These are phyloP conservation scores for Trichophyton benhamiae DNA, from an alignment of 2,329 filamentous ascomycete genomes.

Conservation along the genomic window DNA sequence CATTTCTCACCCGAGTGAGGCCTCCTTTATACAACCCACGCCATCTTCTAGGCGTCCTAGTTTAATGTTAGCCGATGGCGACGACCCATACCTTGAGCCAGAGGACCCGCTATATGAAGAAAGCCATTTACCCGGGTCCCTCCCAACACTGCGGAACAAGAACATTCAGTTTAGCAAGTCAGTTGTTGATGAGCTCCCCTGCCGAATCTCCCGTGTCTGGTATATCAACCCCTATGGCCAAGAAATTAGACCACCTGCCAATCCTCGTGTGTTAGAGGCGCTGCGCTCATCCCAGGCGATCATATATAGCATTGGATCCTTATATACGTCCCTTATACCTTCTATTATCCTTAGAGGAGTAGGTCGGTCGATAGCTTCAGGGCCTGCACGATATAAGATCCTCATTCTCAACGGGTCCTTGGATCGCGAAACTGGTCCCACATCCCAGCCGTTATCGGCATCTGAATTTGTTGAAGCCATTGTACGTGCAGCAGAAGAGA, in stretches of 20 bases:
- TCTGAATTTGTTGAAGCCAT: constrained; percentile 75
- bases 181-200: constrained; percentile 65
- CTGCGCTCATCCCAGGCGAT: constrained; percentile 54
- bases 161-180: constrained; percentile 73
- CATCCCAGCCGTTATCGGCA: constrained; percentile 52
- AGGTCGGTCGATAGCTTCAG: constrained; percentile 49
- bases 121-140: constrained; percentile 46
- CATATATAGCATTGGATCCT: constrained; percentile 84
- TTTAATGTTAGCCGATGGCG: constrained; percentile 23
- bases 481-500: constrained; percentile 59
- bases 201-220: constrained; percentile 72
- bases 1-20: constrained; percentile 70
- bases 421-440: constrained; percentile 77
- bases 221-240: constrained; percentile 99
- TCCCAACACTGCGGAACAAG: constrained; percentile 65
- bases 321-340: constrained; percentile 82
- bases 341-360: constrained; percentile 68
- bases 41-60: constrained; percentile 24
- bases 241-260: constrained; percentile 75
- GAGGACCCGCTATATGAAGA: constrained; percentile 26
- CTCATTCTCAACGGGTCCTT: constrained; percentile 72
- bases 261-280: constrained; percentile 63
- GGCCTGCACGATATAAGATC: constrained; percentile 53
- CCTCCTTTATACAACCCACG: constrained; percentile 38
- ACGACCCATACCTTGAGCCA: constrained; percentile 21